Conservation (phyloP, 2,329 filamentous ascomycete genomes). For the Exophiala sideris region DNA sequence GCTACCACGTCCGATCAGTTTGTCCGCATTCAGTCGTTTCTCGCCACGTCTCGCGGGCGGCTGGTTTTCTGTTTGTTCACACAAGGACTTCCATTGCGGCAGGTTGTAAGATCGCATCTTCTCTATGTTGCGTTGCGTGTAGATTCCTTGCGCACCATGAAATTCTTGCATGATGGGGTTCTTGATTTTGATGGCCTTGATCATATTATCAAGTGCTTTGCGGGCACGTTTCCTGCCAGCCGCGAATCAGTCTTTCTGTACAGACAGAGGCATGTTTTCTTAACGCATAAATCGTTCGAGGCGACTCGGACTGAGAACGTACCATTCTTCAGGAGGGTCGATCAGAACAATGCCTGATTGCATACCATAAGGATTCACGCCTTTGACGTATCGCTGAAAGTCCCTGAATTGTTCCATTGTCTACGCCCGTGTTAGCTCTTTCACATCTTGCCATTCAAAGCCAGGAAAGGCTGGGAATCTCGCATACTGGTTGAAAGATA, state of each 20-base stretch:
- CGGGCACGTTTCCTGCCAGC: slow-evolving; percentile 24
- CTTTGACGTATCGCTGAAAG: slow-evolving; percentile 87
- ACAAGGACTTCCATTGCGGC: slow-evolving; percentile 90
- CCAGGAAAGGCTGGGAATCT: not conserved
- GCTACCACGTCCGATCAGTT: slow-evolving; percentile 24
- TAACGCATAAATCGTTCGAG: not conserved
- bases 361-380: slow-evolving; percentile 93
- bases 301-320: slow-evolving; percentile 34
- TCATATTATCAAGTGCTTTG: slow-evolving; percentile 68
- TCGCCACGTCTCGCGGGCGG: slow-evolving; percentile 82
- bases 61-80: slow-evolving; percentile 92
- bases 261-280: not conserved
- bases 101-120: slow-evolving; percentile 95
- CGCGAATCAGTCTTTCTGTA: not conserved
- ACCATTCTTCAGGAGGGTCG: slow-evolving; percentile 92
- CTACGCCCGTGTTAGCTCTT: slow-evolving; percentile 33
- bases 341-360: slow-evolving; percentile 96
- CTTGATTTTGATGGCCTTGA: slow-evolving; percentile 89
- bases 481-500: slow-evolving; percentile 77
- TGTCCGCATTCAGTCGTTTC: slow-evolving; percentile 35
- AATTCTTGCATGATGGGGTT: slow-evolving; percentile 99
- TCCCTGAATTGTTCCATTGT: slow-evolving; percentile 73
- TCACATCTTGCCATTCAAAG: not conserved
- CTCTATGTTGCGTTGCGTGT: slow-evolving; percentile 94
- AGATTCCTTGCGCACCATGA: slow-evolving; percentile 89